Base-by-base conservation (phyloP, 2,329 filamentous ascomycete genomes). In the Aspergillus clavatus region DNA sequence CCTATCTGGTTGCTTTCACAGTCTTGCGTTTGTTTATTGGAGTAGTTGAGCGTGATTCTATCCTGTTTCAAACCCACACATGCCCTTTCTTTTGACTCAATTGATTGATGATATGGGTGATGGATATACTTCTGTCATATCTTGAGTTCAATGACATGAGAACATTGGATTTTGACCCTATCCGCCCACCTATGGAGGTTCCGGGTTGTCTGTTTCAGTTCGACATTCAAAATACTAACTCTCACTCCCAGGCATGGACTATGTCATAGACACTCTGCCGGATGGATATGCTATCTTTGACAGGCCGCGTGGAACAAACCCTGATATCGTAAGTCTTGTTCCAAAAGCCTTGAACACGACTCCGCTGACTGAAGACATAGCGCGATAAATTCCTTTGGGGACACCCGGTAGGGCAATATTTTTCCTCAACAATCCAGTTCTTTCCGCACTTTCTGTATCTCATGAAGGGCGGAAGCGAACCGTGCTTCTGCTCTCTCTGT, bases 381-480 rank as follows among this genome's bases (percentile, higher is more conserved):
- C 55, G 72, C 7, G 80, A 82, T 57, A 72, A 73, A 40, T 81
- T 77, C 44, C 62, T 83, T 0, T 82, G 71, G 44, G 81, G 81
- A 0, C 79, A 83, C 57, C 78, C 77, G 0, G 61, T 63, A 6
- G 71, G 72, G 6, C 65, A 66, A 38, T 65, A 61, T 12, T 83
- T 77, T 45, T 72, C 79, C 37, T 83, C 80, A 0, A 70, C 74
- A 0, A 70, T 71, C 16, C 64, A 73, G 3, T 81, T 81, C 52
- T 78, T 72, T 39, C 73, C 74, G 0, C 81, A 84, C 48, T 82
- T 83, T 57, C 63, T 72, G 40, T 71, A 74, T 57, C 57, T 83
- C 19, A 80, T 82, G 73, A 69, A 72, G 11, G 68, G 72, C 40
- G 63, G 62, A 33, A 61, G 57, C 5, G 62, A 65, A 2, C 63